Evolutionary conservation across 2,329 filamentous ascomycete species (phyloP), one percentile per base, ranked within the genome.

Genomic region (Lecanoromycetidae sp.): DNA sequence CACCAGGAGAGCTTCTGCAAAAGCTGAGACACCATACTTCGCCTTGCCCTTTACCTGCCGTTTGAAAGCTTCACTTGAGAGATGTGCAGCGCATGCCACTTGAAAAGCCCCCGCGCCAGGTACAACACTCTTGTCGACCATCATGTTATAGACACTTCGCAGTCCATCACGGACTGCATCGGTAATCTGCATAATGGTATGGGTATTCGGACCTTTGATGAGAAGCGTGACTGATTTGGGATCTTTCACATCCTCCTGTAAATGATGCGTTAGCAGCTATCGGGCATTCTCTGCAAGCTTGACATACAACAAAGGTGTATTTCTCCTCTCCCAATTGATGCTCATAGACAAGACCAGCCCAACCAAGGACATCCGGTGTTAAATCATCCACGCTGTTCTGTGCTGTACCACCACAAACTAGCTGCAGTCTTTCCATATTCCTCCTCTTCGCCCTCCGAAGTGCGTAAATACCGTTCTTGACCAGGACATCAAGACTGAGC

Each of bases 261-360:
- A 22, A 23, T 22, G n/a, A 9, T 44, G 34, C n/a, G 45, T 32
- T 34, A 36, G 33, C 15, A 13, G 4, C n/a, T 17, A 17, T 44
- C 20, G 27, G 5, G 17, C 4, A 9, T 38, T 20, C 34, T 23
- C 8, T 13, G 36, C 13, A 15, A 8, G 22, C 3, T 19, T 13
- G n/a, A 44, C 52, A 44, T 25, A 55, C 53, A 52, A 98, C 76
- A 63, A 98, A 98, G 5, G 91, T 98, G 71, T 86, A 98, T 72
- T 98, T 98, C 74, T 98, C 91, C 73, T 98, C 91, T 53, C 91
- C 91, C 8, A 98, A 75, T 57, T 90, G 86, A 67, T 98, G 90
- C 71, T 98, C 91, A 64, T 98, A 96, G 49, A 98, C 91, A 40
- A 86, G 77, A 45, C 91, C 91, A 44, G 91, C 91, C 88, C 90